Evolutionary conservation across 2,329 filamentous ascomycete species (phyloP).

Genomic region (Penicillium sp.): DNA sequence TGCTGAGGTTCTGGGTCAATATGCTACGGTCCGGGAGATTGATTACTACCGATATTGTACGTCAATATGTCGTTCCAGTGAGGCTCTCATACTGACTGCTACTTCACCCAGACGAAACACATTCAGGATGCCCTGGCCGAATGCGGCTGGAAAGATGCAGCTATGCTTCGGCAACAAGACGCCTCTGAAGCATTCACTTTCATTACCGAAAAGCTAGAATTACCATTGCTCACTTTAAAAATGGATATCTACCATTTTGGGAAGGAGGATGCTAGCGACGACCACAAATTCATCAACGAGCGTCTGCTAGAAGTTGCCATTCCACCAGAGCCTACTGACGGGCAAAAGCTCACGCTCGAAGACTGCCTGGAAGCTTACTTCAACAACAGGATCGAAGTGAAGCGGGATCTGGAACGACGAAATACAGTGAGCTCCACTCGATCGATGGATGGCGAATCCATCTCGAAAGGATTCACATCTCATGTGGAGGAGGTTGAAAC

Average conservation of each 20-base stretch:
- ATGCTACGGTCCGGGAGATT: conserved; percentile 81
- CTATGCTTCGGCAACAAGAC: conserved; percentile 80
- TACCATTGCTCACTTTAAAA: conserved; percentile 85
- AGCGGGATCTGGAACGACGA: conserved; percentile 67
- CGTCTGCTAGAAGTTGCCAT: conserved; percentile 86
- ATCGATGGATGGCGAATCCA: conserved; percentile 34
- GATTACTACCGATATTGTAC: conserved; percentile 79
- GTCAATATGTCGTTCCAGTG: background rate
- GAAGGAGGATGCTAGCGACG: conserved; percentile 76
- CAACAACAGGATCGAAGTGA: conserved; percentile 88
- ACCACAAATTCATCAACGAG: conserved; percentile 94
- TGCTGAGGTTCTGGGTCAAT: conserved; percentile 90
- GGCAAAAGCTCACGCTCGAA: conserved; percentile 74
- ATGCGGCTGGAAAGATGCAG: conserved; percentile 86
- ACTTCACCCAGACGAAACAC: conserved; percentile 64
- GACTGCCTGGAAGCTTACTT: conserved; percentile 93
- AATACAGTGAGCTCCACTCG: conserved; percentile 54
- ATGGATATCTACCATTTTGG: conserved; percentile 95
- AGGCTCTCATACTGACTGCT: background rate
- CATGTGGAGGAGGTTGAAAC: conserved; percentile 48
- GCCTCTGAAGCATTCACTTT: conserved; percentile 95
- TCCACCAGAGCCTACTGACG: conserved; percentile 67
- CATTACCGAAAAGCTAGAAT: conserved; percentile 83
- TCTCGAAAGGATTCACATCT: conserved; percentile 36
- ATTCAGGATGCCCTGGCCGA: conserved; percentile 79